These are phyloP conservation scores for Lachancea sp. DNA, from an alignment of 805 yeast genomes.

Conservation along the genomic window DNA sequence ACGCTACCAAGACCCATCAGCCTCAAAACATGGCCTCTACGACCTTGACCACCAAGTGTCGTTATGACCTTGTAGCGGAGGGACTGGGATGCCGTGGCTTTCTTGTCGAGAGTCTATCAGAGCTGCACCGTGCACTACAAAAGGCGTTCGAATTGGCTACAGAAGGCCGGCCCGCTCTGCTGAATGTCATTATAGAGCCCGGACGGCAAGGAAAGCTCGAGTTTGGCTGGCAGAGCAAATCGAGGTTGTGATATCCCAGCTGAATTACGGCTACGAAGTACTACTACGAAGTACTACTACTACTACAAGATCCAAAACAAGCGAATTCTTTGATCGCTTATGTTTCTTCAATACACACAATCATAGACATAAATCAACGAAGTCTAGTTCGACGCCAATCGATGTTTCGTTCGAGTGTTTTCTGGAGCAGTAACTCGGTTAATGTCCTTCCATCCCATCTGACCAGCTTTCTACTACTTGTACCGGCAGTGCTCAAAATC, in stretches of 20 bases:
- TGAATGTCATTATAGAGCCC: slow-evolving; percentile 58
- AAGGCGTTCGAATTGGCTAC: slow-evolving; percentile 32
- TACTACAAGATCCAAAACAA: too few relatives aligned
- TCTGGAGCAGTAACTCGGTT: too few relatives aligned
- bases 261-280: too few relatives aligned
- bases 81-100: slow-evolving; percentile 54
- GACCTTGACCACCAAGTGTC: slow-evolving; percentile 48
- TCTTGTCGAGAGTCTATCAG: slow-evolving; percentile 37
- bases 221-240: slow-evolving; percentile 64
- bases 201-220: slow-evolving; percentile 49
- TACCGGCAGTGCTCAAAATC: neutral
- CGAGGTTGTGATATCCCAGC: slow-evolving; percentile 11
- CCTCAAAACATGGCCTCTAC: slow-evolving; percentile 43
- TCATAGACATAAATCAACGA: too few relatives aligned
- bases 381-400: too few relatives aligned
- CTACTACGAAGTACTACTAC: too few relatives aligned
- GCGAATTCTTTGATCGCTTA: too few relatives aligned
- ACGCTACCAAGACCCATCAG: neutral
- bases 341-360: too few relatives aligned
- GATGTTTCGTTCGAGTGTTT: too few relatives aligned
- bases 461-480: neutral
- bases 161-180: slow-evolving; percentile 37
- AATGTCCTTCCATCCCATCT: too few relatives aligned
- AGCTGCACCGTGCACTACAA: slow-evolving; percentile 34
- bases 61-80: slow-evolving; percentile 50